phyloP scores from a whole-genome alignment of 2,329 filamentous ascomycete genomes.

The Cordyceps pruinosa region DNA sequence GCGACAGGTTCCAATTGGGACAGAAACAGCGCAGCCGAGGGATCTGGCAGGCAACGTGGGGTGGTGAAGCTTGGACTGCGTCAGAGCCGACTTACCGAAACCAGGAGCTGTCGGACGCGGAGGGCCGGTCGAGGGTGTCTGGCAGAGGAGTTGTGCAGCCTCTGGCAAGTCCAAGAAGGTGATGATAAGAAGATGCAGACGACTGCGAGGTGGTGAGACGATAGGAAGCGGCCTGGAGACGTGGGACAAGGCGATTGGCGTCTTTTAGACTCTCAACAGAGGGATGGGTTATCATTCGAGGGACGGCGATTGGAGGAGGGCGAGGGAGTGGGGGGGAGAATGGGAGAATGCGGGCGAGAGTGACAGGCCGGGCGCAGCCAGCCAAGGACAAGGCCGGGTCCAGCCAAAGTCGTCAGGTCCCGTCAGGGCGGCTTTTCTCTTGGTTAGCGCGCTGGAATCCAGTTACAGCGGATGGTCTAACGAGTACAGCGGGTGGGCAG shows the following conservation, averaged over 20 bases:
- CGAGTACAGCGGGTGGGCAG: too few relatives aligned
- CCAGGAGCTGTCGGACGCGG: not conserved
- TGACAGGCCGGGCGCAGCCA: not conserved
- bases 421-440: not conserved
- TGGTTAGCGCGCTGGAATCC: not conserved
- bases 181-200: not conserved
- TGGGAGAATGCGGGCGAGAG: not conserved
- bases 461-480: not conserved
- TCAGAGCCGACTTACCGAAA: constrained; percentile 12
- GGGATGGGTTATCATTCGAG: constrained; percentile 11
- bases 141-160: not conserved
- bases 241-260: constrained; percentile 7
- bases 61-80: constrained; percentile 6
- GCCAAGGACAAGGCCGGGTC: too few relatives aligned
- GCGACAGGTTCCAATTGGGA: not conserved
- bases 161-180: not conserved
- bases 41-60: not conserved
- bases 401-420: not conserved
- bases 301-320: constrained; percentile 9
- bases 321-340: constrained; percentile 6
- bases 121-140: not conserved
- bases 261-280: constrained; percentile 9
- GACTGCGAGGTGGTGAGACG: not conserved
- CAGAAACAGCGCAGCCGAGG: not conserved
- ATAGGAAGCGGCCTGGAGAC: not conserved